These are phyloP conservation scores for Aureobasidium lini DNA, from an alignment of 2,329 filamentous ascomycete species.

Conservation along the genomic window DNA sequence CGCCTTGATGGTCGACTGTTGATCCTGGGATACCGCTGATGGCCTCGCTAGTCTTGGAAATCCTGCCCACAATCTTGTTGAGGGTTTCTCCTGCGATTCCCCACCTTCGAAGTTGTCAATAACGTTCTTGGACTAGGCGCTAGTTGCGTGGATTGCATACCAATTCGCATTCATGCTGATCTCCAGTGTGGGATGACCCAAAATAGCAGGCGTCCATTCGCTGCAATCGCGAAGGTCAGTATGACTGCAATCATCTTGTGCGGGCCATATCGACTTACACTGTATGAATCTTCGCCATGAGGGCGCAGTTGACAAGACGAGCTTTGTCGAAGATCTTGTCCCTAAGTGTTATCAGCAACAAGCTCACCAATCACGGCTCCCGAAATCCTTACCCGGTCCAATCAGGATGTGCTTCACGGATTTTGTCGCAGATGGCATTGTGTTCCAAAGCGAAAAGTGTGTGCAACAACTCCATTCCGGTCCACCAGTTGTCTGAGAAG, in stretches of 20 bases:
- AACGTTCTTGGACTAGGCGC: not conserved
- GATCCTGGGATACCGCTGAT: slow-evolving; percentile 37
- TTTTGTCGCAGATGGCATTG: slow-evolving; percentile 37
- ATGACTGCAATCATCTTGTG: not conserved
- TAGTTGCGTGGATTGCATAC: slow-evolving; percentile 27
- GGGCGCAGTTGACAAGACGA: slow-evolving; percentile 37
- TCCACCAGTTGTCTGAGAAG: slow-evolving; percentile 41
- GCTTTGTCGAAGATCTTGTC: slow-evolving; percentile 41
- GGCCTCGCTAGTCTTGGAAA: slow-evolving; percentile 32
- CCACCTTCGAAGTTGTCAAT: slow-evolving; percentile 19
- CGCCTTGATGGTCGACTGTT: slow-evolving; percentile 29
- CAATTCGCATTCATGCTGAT: slow-evolving; percentile 41
- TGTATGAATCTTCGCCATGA: slow-evolving; percentile 46
- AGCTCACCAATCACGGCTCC: not conserved
- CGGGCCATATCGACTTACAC: slow-evolving; percentile 18
- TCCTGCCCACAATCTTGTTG: slow-evolving; percentile 34
- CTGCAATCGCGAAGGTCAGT: not conserved
- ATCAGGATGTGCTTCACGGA: slow-evolving; percentile 30
- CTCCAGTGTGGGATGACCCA: slow-evolving; percentile 37
- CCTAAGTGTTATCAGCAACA: not conserved
- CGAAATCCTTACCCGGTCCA: slow-evolving; percentile 20
- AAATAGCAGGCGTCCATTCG: slow-evolving; percentile 44
- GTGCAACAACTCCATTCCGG: slow-evolving; percentile 40
- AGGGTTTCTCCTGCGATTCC: slow-evolving; percentile 1
- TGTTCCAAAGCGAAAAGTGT: slow-evolving; percentile 42